phyloP scores from a whole-genome alignment of 1,139 yeast species.

The Blastobotrys buckinghamii region DNA sequence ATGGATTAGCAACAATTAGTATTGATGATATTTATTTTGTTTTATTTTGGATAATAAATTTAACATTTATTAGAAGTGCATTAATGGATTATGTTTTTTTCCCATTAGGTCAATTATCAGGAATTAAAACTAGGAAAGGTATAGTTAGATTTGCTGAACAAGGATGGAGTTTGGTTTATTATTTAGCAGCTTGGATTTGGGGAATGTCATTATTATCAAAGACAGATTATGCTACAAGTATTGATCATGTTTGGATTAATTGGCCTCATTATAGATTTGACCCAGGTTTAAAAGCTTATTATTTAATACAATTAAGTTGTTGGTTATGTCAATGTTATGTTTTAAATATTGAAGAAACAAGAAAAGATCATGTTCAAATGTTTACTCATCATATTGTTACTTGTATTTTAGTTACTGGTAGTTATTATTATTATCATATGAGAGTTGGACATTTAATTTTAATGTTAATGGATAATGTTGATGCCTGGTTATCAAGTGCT shows the following conservation, averaged over 20 bases:
- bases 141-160: constrained; percentile 76
- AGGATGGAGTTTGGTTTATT: constrained; percentile 72
- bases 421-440: constrained; percentile 66
- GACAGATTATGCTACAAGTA: constrained; percentile 55
- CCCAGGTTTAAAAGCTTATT: constrained; percentile 56
- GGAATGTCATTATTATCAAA: constrained; percentile 55
- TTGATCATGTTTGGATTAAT: constrained; percentile 54
- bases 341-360: constrained; percentile 65
- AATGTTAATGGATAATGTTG: constrained; percentile 79
- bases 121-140: constrained; percentile 44
- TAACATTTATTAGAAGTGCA: constrained; percentile 55
- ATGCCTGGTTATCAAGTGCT: constrained; percentile 63
- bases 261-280: constrained; percentile 64
- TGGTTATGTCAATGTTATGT: constrained; percentile 82
- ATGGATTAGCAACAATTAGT: constrained; percentile 25
- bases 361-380: constrained; percentile 86
- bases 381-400: constrained; percentile 84
- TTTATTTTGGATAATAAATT: constrained; percentile 47
- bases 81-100: constrained; percentile 53
- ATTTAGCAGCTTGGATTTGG: constrained; percentile 46
- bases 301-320: constrained; percentile 62
- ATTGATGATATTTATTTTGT: constrained; percentile 48
- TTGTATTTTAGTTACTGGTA: constrained; percentile 57
- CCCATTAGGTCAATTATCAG: constrained; percentile 48
- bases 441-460: constrained; percentile 76